phyloP scores from a whole-genome alignment of 495 filamentous ascomycete species.

The Penicillium antarcticum region DNA sequence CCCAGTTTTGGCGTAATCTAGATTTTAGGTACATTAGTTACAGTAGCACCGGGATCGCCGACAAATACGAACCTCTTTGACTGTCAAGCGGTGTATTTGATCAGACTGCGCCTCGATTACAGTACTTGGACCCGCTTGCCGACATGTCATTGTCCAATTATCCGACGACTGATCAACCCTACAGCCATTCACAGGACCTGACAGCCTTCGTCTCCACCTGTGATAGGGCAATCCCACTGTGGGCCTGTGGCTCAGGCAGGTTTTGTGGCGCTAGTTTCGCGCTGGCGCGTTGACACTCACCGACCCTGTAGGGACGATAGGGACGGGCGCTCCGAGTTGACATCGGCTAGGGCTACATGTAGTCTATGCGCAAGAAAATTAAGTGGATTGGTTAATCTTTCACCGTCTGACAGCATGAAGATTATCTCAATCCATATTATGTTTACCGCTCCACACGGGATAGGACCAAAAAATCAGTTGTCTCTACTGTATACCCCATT shows the following conservation, averaged over 20 bases:
- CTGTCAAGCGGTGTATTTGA: slow-evolving; percentile 15
- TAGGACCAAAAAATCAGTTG: background rate
- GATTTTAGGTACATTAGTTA: background rate
- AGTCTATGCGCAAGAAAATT: background rate
- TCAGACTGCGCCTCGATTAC: slow-evolving; percentile 20
- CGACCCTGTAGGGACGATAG: slow-evolving; percentile 4
- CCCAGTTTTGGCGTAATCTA: background rate
- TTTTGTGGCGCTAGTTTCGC: slow-evolving; percentile 14
- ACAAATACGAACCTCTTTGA: slow-evolving; percentile 10
- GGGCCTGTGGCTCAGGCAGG: slow-evolving; percentile 17
- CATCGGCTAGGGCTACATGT: slow-evolving; percentile 12
- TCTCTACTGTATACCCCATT: too few relatives aligned
- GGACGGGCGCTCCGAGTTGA: slow-evolving; percentile 18
- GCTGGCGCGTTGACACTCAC: slow-evolving; percentile 11
- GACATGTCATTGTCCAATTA: background rate
- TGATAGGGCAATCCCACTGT: background rate
- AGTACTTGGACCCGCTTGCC: background rate
- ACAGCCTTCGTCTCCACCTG: background rate
- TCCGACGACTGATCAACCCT: too few relatives aligned
- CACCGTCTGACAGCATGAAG: too few relatives aligned
- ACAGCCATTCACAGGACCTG: background rate
- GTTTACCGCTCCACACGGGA: background rate
- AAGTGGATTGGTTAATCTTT: too few relatives aligned
- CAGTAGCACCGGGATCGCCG: slow-evolving; percentile 20
- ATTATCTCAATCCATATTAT: too few relatives aligned